Percentiles rank a stretch among this genome's conserved stretches.
phyloP scores from a whole-genome alignment of 257 asterid genomes.

The Knoxia roxburghii region DNA sequence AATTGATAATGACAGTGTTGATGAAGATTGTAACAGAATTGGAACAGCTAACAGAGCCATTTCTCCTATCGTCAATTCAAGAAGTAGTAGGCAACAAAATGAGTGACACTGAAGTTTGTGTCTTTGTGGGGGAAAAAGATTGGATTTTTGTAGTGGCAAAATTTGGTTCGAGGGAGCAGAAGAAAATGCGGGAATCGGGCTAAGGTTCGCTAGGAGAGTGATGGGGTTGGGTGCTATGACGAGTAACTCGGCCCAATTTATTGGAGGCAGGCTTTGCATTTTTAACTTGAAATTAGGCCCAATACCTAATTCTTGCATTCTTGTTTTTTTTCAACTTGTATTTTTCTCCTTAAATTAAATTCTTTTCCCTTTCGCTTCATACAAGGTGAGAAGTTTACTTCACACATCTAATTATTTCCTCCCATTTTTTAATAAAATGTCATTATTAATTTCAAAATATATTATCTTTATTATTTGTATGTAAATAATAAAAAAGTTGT shows the following conservation, averaged over 20 bases:
- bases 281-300: background rate
- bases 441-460: no score
- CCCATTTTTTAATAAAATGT: no score
- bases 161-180: background rate
- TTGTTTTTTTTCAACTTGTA: background rate
- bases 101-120: background rate
- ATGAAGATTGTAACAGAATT: conserved; percentile 2
- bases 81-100: background rate
- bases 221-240: no score
- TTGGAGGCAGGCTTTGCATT: conserved; percentile 1
- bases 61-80: background rate
- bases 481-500: no score
- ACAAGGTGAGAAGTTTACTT: no score
- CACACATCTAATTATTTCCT: no score
- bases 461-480: no score
- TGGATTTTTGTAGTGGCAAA: conserved; percentile 5
- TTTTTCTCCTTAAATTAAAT: background rate
- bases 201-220: no score
- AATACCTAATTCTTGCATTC: background rate
- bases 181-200: no score
- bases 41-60: conserved; percentile 17
- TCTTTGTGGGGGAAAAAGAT: background rate
- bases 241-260: conserved; percentile 6
- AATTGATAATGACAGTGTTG: conserved; percentile 2
- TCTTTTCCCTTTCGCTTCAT: no score